phyloP scores from a whole-genome alignment of 257 asterid genomes.

The Henckelia pumila region DNA sequence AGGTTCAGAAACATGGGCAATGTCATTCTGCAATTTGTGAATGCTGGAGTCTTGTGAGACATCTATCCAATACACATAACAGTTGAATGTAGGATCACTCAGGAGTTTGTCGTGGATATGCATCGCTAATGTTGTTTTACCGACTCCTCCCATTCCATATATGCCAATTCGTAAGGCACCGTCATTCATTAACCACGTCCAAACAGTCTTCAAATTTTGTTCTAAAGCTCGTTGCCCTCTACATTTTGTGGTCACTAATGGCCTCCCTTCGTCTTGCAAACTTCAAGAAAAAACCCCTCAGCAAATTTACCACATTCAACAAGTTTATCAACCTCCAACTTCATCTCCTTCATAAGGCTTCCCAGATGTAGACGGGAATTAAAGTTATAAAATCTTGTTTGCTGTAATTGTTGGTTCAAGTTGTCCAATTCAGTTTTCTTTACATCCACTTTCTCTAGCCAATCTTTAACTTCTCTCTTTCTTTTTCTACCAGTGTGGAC shows the following conservation, averaged over 20 bases:
- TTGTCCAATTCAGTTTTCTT: conserved; percentile 20
- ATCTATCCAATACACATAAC: conserved; percentile 27
- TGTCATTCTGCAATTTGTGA: conserved; percentile 21
- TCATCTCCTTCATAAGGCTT: conserved; percentile 17
- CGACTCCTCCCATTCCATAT: too few relatives aligned
- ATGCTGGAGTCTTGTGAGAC: conserved; percentile 26
- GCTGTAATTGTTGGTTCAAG: conserved; percentile 17
- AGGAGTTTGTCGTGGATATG: conserved; percentile 28
- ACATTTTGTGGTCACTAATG: conserved; percentile 25
- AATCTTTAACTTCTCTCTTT: conserved; percentile 29
- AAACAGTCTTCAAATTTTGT: conserved; percentile 22
- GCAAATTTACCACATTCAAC: conserved; percentile 24
- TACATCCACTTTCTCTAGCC: conserved; percentile 10
- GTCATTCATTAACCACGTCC: conserved; percentile 26
- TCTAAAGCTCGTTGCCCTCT: conserved; percentile 21
- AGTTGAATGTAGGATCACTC: conserved; percentile 19
- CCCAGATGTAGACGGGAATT: conserved; percentile 16
- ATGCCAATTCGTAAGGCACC: conserved; percentile 23
- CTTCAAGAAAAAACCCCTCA: conserved; percentile 27
- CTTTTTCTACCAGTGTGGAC: conserved; percentile 18
- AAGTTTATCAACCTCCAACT: conserved; percentile 22
- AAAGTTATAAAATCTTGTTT: conserved; percentile 19
- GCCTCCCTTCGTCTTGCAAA: conserved; percentile 27
- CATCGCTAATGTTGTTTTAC: conserved; percentile 32
- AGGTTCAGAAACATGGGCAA: conserved; percentile 23